Evolutionary conservation across 257 asterid genomes (phyloP), one percentile per base, ranked within the genome.

Genomic region (Haberlea rhodopensis): DNA sequence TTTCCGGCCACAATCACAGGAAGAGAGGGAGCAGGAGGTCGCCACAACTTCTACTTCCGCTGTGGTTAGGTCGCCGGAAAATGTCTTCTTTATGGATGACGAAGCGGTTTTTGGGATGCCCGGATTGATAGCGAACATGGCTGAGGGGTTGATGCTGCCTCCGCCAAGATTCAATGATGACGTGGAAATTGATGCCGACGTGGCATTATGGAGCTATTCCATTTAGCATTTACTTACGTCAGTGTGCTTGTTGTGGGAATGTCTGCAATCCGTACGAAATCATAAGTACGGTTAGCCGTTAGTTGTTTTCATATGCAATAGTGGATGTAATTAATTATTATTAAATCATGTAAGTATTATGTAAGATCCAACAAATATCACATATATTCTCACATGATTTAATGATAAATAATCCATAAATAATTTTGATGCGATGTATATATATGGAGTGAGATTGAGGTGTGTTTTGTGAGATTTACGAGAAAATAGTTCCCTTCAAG

Each of bases 111-210:
- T 61, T 32, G 81, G 72, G 18, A 79, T 77, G 89, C 80, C 83
- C 5, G 76, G 71, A 0, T 67, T 81, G 75, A 27, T 80, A 40
- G 66, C 58, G 0, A 29, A 65, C 56, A 75, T 88, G 94, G 84
- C 85, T 0, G 85, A 85, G 59, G 94, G 89, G 24, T 5, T 81
- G 80, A 75, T 80, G 89, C 57, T 84, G 20, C 79, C 95, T 24
- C 96, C 85, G 1, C 86, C 87, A 2, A 72, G 26, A 4, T 69
- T 65, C 7, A 60, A 13, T 40, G 63, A 77, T 63, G 72, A 68
- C 18, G 65, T 70, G 77, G 84, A 75, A 5, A n/a, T 16, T n/a
- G 56, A 58, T 45, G 71, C 62, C 27, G 85, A 82, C 27, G 59
- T 73, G 75, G n/a, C 84, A 20, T 57, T 85, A 25, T 85, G 94